A percentile compares a stretch with the other conserved stretches of the same genome.
phyloP scores from a whole-genome alignment of 768 basidiomycete genomes.

The Pholiota microspora region DNA sequence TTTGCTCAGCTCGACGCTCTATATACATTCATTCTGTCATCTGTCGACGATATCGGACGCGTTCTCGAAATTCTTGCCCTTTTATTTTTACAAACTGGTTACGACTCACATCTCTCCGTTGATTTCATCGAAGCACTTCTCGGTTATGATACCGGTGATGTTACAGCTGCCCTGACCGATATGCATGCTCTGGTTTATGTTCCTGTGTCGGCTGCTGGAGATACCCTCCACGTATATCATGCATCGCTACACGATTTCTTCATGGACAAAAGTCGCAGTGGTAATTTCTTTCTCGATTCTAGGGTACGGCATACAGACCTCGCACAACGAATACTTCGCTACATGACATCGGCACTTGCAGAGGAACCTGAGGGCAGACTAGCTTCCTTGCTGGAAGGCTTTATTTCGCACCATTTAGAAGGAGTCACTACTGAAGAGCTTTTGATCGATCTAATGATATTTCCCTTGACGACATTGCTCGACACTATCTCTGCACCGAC shows the following conservation, averaged over 20 bases:
- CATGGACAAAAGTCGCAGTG: background rate
- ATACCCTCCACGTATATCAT: background rate
- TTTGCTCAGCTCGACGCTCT: slow-evolving; percentile 10
- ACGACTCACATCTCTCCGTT: background rate
- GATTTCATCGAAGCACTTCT: background rate
- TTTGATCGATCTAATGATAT: background rate
- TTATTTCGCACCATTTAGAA: too few relatives aligned
- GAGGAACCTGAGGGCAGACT: background rate
- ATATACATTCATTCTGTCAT: slow-evolving; percentile 9
- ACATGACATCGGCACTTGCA: background rate
- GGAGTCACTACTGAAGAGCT: background rate
- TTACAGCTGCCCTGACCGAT: background rate
- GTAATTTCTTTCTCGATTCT: background rate
- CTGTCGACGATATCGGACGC: background rate
- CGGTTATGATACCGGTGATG: background rate
- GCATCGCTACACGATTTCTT: background rate
- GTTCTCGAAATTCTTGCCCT: background rate
- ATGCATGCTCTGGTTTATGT: background rate
- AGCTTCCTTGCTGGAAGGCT: background rate
- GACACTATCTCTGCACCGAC: too few relatives aligned
- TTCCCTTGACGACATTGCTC: background rate
- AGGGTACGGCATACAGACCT: background rate
- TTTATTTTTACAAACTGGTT: background rate
- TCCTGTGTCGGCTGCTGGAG: background rate
- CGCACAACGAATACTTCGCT: background rate